Evolutionary conservation across 768 basidiomycete species (phyloP), one percentile per base, ranked within the genome.

Genomic region (Rhizopogon roseolus): DNA sequence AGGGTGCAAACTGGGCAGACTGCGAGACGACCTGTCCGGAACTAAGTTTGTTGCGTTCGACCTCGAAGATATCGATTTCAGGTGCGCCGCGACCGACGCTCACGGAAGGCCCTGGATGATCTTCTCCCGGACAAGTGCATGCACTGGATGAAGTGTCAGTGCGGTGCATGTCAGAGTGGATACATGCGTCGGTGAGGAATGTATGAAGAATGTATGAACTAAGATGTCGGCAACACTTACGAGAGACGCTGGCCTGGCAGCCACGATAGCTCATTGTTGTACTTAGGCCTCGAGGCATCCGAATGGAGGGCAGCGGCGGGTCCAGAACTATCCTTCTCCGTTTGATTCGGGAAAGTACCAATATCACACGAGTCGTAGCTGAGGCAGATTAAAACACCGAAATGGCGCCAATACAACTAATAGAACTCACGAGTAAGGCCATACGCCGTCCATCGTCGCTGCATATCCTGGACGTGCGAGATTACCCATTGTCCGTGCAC

Each of bases 401-500:
- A 42, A 19, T 7, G 17, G 1, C 2, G 19, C 16, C 34, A 10
- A 22, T 17, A 46, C 9, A 17, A 52, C 19, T 25, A 3, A 22
- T 3, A 3, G 29, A 43, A 14, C 80, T 56, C 68, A 86, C 69
- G 89, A 85, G 70, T 91, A 92, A 2, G 90, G 90, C 88, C 90
- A 90, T 54, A 78, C 77, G 4, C 93, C 92, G 48, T 93, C 90
- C 1, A 86, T 87, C 1, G 88, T 83, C 0, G 85, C 89, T 5
- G 81, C 73, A 65, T 89, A 93, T 6, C 92, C 93, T 0, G 92
- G 83, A 38, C 93, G 72, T 1, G 83, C 92, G 5, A 94, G 77
- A 64, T 94, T 96, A 2, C 92, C 92, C 85, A 89, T 88, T 17
- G 88, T 90, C 92, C 92, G 93, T 2, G 80, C 81, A 59, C 88